Conservation (phyloP, 495 filamentous ascomycete genomes). For the Daldinia caldariorum region DNA sequence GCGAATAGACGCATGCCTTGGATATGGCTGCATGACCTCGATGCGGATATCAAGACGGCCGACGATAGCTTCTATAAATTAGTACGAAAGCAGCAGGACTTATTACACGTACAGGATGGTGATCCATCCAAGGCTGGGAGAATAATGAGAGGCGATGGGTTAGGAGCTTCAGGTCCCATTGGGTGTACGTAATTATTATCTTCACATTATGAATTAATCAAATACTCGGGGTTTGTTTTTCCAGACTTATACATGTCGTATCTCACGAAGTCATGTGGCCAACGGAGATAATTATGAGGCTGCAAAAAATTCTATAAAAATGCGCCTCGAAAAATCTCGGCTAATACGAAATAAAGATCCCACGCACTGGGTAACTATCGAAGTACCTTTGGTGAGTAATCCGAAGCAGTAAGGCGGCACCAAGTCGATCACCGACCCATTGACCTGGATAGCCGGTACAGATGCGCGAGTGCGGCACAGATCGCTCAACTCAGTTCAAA, state of each 20-base stretch:
- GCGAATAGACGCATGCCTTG: slow-evolving; percentile 58
- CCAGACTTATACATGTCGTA: background rate
- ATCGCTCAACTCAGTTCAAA: background rate
- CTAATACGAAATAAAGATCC: too few relatives aligned
- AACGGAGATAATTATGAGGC: too few relatives aligned
- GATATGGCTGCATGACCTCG: slow-evolving; percentile 60
- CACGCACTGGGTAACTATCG: too few relatives aligned
- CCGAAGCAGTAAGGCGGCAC: background rate
- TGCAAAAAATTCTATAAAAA: too few relatives aligned
- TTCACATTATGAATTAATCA: background rate
- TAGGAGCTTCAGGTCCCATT: background rate
- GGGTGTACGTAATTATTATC: slow-evolving; percentile 15
- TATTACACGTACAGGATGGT: slow-evolving; percentile 12
- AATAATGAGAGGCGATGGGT: background rate
- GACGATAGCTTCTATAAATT: slow-evolving; percentile 36
- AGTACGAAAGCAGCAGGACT: slow-evolving; percentile 2
- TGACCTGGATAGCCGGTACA: background rate
- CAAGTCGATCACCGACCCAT: background rate
- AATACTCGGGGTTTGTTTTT: background rate
- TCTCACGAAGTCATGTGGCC: background rate
- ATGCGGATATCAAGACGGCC: slow-evolving; percentile 44
- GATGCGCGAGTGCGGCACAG: slow-evolving; percentile 7
- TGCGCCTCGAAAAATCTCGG: too few relatives aligned
- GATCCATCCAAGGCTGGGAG: slow-evolving; percentile 14
- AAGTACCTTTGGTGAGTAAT: too few relatives aligned